Percentiles rank a stretch among this genome's conserved stretches.
Conservation (phyloP, 176 grass and related monocot genomes). For the Oryza coarctata region DNA sequence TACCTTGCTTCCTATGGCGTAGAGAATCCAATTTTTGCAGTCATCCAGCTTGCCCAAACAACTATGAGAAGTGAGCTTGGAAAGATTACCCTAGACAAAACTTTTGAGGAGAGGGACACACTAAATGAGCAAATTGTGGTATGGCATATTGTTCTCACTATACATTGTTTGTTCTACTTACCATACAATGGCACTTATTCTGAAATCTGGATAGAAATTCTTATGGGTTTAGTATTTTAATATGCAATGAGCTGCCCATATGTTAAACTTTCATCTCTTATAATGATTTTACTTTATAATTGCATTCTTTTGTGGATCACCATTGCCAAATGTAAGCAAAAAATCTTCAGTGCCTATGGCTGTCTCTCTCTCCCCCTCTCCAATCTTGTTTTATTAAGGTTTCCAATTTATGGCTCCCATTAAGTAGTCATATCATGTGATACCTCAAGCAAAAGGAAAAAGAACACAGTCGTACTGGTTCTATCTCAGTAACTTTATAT, state of each 20-base stretch:
- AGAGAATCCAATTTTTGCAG: conserved; percentile 87
- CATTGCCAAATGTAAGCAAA: not conserved
- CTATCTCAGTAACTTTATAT: not conserved
- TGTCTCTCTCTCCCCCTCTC: not conserved
- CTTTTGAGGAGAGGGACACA: conserved; percentile 82
- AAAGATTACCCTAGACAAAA: conserved; percentile 95
- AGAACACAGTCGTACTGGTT: not conserved
- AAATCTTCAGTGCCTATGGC: not conserved
- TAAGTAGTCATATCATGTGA: not conserved
- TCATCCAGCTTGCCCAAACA: conserved; percentile 88
- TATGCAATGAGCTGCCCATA: not conserved
- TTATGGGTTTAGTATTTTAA: conserved; percentile 1
- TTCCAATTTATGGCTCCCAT: not conserved
- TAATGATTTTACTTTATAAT: not conserved
- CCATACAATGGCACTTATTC: not conserved
- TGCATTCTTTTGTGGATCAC: not conserved
- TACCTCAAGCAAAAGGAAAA: conserved; percentile 4
- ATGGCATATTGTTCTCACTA: conserved; percentile 16
- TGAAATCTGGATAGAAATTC: not conserved
- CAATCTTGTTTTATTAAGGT: not conserved
- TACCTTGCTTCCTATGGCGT: conserved; percentile 90
- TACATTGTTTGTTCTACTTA: conserved; percentile 15
- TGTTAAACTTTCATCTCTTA: not conserved
- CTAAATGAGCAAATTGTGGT: conserved; percentile 94
- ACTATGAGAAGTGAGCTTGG: conserved; percentile 97